Conservation (phyloP, 2,329 filamentous ascomycete species). For the Phialocephala subalpina region DNA sequence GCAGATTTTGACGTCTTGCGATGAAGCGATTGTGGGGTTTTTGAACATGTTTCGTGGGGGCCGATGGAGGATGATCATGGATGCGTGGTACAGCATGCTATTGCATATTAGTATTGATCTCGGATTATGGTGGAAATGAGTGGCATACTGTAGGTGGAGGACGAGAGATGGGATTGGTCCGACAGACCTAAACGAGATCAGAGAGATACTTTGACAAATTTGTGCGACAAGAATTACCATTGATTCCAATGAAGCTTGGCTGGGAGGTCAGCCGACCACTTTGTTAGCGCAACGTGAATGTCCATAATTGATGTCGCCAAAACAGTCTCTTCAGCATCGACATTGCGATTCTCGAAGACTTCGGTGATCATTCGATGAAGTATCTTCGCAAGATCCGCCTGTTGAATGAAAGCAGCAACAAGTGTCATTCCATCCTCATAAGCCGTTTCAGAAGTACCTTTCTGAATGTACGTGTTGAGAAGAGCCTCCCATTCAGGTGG, state of each 20-base stretch:
- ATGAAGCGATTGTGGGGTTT: slow-evolving; percentile 48
- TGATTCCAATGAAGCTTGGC: slow-evolving; percentile 59
- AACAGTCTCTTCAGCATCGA: slow-evolving; percentile 50
- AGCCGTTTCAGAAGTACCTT: slow-evolving; percentile 52
- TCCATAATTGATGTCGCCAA: slow-evolving; percentile 52
- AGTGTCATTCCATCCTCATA: slow-evolving; percentile 56
- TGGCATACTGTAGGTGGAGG: slow-evolving; percentile 52
- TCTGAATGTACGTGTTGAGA: slow-evolving; percentile 56
- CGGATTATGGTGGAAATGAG: neutral
- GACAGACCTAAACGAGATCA: slow-evolving; percentile 44
- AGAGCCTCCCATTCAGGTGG: slow-evolving; percentile 57
- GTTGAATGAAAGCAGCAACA: slow-evolving; percentile 55
- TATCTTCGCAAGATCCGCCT: slow-evolving; percentile 57
- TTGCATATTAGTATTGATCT: neutral
- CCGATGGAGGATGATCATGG: slow-evolving; percentile 60
- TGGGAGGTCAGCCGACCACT: slow-evolving; percentile 55
- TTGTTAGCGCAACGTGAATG: slow-evolving; percentile 55
- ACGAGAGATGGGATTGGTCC: slow-evolving; percentile 55
- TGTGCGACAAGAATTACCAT: slow-evolving; percentile 44
- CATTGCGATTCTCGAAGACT: slow-evolving; percentile 56
- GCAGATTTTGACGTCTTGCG: slow-evolving; percentile 58
- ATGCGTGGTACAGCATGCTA: slow-evolving; percentile 57
- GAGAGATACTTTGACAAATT: slow-evolving; percentile 4
- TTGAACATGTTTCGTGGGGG: slow-evolving; percentile 54
- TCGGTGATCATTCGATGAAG: slow-evolving; percentile 58